A percentile compares a stretch with the other conserved stretches of the same genome.
phyloP scores from a whole-genome alignment of 2,329 filamentous ascomycete genomes.

The Aspergillus hiratsukae region DNA sequence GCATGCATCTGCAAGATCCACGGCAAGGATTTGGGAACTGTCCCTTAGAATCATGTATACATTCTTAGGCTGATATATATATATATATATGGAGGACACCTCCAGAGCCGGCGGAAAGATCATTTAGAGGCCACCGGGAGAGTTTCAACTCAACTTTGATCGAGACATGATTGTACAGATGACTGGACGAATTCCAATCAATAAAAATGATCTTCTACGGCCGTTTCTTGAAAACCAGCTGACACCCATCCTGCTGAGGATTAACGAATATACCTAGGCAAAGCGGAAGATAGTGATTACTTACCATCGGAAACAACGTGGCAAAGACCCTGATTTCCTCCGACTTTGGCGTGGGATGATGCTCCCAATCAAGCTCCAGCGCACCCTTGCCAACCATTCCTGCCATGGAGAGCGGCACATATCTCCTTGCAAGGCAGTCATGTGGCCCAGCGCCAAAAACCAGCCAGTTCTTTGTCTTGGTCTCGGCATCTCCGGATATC shows the following conservation, averaged over 20 bases:
- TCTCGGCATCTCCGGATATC: constrained; percentile 49
- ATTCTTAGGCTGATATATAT: too few species aligned
- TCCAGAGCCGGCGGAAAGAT: too few species aligned
- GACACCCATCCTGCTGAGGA: constrained; percentile 32
- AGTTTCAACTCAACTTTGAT: too few species aligned
- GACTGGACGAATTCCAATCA: neutral
- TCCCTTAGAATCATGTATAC: too few species aligned
- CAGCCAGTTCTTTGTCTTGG: constrained; percentile 52
- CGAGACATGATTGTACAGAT: neutral
- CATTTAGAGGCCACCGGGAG: too few species aligned
- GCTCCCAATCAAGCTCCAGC: constrained; percentile 48
- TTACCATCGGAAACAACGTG: constrained; percentile 47
- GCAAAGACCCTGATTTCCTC: constrained; percentile 52
- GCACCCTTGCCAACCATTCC: constrained; percentile 52
- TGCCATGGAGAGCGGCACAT: constrained; percentile 49
- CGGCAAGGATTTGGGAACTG: too few species aligned
- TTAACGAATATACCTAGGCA: constrained; percentile 1
- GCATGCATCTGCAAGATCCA: too few species aligned
- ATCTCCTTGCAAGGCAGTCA: constrained; percentile 48
- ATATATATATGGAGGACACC: too few species aligned
- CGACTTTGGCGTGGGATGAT: constrained; percentile 46
- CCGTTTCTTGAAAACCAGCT: constrained; percentile 33
- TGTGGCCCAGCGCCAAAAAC: constrained; percentile 51
- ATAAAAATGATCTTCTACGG: neutral
- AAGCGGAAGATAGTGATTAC: constrained; percentile 10